Evolutionary conservation across 352 stramenopile species (phyloP).

Genomic region (Pythium grandisporangium): DNA sequence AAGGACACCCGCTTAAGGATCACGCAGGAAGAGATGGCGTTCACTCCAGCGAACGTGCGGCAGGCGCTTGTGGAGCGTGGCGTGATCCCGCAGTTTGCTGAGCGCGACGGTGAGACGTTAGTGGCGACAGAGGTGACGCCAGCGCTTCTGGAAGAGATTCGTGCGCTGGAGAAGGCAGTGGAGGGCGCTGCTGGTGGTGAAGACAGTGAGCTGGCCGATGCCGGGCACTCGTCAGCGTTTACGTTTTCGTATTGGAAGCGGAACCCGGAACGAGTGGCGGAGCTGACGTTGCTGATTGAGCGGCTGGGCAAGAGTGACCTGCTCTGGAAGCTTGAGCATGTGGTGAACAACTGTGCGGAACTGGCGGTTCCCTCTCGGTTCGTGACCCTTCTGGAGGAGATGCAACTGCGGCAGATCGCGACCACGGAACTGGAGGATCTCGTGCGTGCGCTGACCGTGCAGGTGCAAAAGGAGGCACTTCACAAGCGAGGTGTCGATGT

Average conservation of each 20-base stretch:
- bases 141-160: slow-evolving; percentile 40
- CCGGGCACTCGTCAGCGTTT: slow-evolving; percentile 1
- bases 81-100: slow-evolving; percentile 39
- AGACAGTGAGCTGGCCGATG: slow-evolving; percentile 11
- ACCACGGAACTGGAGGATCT: slow-evolving; percentile 55
- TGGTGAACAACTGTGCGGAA: slow-evolving; percentile 46
- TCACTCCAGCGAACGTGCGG: slow-evolving; percentile 45
- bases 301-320: slow-evolving; percentile 59
- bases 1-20: slow-evolving; percentile 50
- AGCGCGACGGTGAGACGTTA: background rate
- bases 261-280: slow-evolving; percentile 59
- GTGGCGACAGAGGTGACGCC: too few species aligned
- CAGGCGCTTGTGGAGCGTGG: slow-evolving; percentile 52
- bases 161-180: slow-evolving; percentile 35
- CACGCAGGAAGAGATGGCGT: slow-evolving; percentile 54
- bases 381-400: slow-evolving; percentile 30
- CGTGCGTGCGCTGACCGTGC: slow-evolving; percentile 34
- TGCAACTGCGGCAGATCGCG: slow-evolving; percentile 39
- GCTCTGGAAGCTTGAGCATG: slow-evolving; percentile 68
- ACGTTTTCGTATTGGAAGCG: slow-evolving; percentile 28
- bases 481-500: slow-evolving; percentile 28
- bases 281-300: slow-evolving; percentile 55
- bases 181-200: too few species aligned
- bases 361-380: slow-evolving; percentile 39
- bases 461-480: slow-evolving; percentile 55